Percentiles rank a stretch among this genome's conserved stretches.
Conservation (phyloP, 2,329 filamentous ascomycete genomes). For the Fusarium haematococcum region DNA sequence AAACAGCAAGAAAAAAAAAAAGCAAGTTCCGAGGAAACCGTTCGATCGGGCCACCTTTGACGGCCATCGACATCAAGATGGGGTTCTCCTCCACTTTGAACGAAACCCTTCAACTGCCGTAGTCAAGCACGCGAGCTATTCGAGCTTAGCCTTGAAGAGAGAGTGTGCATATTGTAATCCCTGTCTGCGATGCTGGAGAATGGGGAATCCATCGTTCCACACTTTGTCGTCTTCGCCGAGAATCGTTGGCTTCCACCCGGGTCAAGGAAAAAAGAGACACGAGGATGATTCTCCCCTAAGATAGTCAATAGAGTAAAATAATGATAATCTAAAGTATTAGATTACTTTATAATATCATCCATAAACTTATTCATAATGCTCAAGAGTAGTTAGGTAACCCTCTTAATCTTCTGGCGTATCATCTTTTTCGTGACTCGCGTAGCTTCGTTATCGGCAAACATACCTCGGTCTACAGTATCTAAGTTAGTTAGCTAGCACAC, state of each 20-base stretch:
- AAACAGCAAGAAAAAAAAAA: background rate
- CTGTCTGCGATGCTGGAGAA: background rate
- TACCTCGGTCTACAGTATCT: background rate
- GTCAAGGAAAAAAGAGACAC: too few relatives aligned
- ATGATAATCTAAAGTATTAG: too few relatives aligned
- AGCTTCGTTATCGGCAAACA: background rate
- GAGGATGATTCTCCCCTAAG: too few relatives aligned
- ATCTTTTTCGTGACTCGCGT: too few relatives aligned
- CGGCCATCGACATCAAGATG: background rate
- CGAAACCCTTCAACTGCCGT: background rate
- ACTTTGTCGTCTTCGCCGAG: background rate
- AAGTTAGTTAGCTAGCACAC: background rate
- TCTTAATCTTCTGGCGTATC: background rate
- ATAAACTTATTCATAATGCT: background rate
- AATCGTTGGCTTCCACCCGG: background rate
- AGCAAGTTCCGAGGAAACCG: constrained; percentile 8
- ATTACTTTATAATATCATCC: background rate
- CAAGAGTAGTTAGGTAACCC: background rate
- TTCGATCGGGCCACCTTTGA: constrained; percentile 5
- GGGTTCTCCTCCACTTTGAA: background rate
- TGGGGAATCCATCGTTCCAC: background rate
- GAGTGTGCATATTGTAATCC: background rate
- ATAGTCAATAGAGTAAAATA: too few relatives aligned
- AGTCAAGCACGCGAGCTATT: background rate
- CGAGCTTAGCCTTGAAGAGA: background rate